A percentile compares a stretch with the other conserved stretches of the same genome.
Evolutionary conservation across 139 green algal species (phyloP).

Genomic region (Parachlorella kessleri): DNA sequence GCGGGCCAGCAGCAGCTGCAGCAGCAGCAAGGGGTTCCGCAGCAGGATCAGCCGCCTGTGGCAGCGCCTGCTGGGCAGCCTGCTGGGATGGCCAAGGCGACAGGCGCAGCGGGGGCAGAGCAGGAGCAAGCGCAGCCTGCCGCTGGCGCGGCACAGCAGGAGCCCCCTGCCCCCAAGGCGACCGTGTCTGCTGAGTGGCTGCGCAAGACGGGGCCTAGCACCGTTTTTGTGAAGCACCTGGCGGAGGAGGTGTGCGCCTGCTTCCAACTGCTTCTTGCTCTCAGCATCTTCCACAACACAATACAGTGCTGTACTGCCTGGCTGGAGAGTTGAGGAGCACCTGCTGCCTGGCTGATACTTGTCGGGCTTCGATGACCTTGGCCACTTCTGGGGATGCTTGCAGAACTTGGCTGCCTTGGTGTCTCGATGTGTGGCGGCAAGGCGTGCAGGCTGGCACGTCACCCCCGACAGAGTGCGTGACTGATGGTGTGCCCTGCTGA

Average conservation of each 20-base stretch:
- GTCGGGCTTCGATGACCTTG: no score
- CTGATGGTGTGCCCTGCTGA: background rate
- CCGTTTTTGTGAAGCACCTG: conserved; percentile 61
- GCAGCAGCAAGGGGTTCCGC: background rate
- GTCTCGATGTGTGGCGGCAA: no score
- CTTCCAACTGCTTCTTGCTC: no score
- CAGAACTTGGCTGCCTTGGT: no score
- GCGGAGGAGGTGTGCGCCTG: conserved; percentile 5
- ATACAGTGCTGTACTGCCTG: no score
- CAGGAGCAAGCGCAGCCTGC: background rate
- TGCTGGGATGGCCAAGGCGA: background rate
- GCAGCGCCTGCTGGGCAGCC: background rate
- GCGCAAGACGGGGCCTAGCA: conserved; percentile 21
- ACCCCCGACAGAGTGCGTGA: no score
- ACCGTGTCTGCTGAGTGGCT: background rate
- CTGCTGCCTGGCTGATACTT: no score
- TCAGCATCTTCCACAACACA: no score
- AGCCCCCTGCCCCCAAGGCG: no score
- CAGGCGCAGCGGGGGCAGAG: background rate
- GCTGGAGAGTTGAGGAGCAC: no score
- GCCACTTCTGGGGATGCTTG: no score
- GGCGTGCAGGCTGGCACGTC: no score
- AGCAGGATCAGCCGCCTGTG: background rate
- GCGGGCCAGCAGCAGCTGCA: background rate
- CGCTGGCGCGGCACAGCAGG: background rate